phyloP scores from a whole-genome alignment of 768 basidiomycete species.

The Lepiota brunneoincarnata region DNA sequence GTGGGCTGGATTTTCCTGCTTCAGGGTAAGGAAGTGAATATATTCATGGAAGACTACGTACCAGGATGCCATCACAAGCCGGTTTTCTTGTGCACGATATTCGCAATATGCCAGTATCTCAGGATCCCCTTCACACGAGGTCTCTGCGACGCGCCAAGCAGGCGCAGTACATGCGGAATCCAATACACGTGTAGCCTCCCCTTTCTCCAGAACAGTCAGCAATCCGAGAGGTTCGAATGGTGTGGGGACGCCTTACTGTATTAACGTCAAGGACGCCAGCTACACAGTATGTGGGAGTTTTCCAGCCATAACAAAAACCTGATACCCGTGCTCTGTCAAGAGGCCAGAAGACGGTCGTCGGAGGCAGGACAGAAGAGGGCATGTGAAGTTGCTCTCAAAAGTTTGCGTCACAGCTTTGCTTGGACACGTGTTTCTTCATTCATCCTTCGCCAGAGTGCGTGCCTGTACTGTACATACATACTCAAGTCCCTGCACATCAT shows the following conservation, averaged over 20 bases:
- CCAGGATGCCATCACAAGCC: conserved; percentile 14
- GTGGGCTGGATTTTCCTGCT: conserved; percentile 15
- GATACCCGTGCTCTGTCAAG: conserved; percentile 35
- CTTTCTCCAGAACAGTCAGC: neutral
- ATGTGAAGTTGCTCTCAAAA: neutral
- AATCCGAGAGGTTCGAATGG: neutral
- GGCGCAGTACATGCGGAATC: neutral
- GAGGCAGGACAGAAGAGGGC: neutral
- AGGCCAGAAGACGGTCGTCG: conserved; percentile 58
- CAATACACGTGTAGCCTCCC: neutral
- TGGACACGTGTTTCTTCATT: too few species aligned
- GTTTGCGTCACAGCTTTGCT: neutral
- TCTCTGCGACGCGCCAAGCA: conserved; percentile 24
- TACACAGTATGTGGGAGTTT: conserved; percentile 43
- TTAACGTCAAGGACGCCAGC: conserved; percentile 43
- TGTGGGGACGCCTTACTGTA: neutral
- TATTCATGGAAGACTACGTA: conserved; percentile 16
- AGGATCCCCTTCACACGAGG: conserved; percentile 30
- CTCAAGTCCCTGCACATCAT: too few species aligned
- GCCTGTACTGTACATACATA: too few species aligned
- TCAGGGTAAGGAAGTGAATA: neutral
- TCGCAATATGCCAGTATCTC: conserved; percentile 30
- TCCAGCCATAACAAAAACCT: conserved; percentile 64
- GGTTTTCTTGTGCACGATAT: conserved; percentile 15
- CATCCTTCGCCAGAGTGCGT: too few species aligned